Evolutionary conservation across 1,139 yeast species (phyloP).

Genomic region (Wickerhamomyces sp.): DNA sequence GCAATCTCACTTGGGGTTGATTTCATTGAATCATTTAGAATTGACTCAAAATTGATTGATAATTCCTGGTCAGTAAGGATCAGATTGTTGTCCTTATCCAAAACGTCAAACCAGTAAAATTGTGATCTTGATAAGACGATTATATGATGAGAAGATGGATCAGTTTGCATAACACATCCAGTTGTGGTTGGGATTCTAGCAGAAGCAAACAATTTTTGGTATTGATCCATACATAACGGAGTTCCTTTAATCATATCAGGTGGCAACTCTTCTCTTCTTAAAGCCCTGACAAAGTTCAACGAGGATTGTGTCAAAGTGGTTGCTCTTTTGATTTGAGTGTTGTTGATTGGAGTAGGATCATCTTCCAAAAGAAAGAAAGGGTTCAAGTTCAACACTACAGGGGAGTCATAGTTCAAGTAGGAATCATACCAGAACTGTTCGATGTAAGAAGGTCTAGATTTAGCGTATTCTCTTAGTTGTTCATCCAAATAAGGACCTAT

Average conservation of each 20-base stretch:
- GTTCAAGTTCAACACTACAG: conserved; percentile 80
- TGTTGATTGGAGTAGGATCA: conserved; percentile 78
- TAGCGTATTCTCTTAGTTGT: conserved; percentile 58
- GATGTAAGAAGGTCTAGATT: conserved; percentile 67
- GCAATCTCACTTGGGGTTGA: conserved; percentile 66
- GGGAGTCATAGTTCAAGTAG: conserved; percentile 79
- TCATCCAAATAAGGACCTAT: conserved; percentile 61
- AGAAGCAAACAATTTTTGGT: conserved; percentile 78
- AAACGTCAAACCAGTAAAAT: conserved; percentile 90
- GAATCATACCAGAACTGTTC: conserved; percentile 95
- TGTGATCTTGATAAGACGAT: conserved; percentile 84
- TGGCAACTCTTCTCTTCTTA: conserved; percentile 70
- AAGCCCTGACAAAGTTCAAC: conserved; percentile 71
- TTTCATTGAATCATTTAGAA: conserved; percentile 62
- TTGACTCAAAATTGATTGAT: conserved; percentile 68
- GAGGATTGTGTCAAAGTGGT: conserved; percentile 77
- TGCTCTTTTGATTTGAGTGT: conserved; percentile 74
- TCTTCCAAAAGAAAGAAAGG: conserved; percentile 87
- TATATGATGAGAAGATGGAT: conserved; percentile 68
- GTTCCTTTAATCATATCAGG: conserved; percentile 64
- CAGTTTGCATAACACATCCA: conserved; percentile 86
- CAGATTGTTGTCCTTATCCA: conserved; percentile 66
- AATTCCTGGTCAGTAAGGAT: conserved; percentile 66
- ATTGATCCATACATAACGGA: conserved; percentile 88
- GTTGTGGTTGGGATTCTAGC: conserved; percentile 75